Base-by-base conservation (phyloP, 441 rosid species). In the Jatropha podagrica region DNA sequence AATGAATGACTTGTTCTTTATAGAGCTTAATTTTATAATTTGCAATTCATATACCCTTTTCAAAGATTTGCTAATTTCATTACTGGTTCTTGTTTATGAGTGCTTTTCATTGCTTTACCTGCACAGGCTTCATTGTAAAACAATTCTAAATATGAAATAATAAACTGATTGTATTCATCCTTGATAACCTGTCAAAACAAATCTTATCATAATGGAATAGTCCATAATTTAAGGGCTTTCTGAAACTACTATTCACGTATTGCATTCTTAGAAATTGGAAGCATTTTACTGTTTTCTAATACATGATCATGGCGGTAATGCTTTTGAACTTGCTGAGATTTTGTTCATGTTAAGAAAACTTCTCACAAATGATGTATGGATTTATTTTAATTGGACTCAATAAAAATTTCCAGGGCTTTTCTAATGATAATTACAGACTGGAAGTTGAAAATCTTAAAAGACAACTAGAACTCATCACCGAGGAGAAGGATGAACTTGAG, bases 401-500 rank as follows among this genome's bases (percentile, higher is more conserved):
- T 27, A 60, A 26, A 60, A 49, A 41, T 48, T 73, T 17, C 76
- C 84, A 91, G 96, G 91, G 71, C 60, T 62, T 54, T 66, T 74
- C 80, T 41, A 77, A 75, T 76, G 81, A 80, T 75, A 76, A 71
- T 23, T 56, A 72, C 77, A 74, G 68, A 77, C 68, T 81, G 79
- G 91, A 90, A 81, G 78, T 89, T 68, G 83, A 86, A 81, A 77
- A 88, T 80, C 89, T 93, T 67, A 93, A 79, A 85, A 85, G 70
- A 77, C 89, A 87, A 76, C 75, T 89, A 75, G 88, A 90, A 75
- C 72, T 86, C 49, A 80, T 90, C 51, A 80, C 72, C 26, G 79
- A 69, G 74, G 95, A 93, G 81, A 91, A 89, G 80, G 80, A 86
- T 72, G 86, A 82, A 69, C 81, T 89, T 32, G 81, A 92, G 96